Evolutionary conservation across 2,329 filamentous ascomycete genomes (phyloP).

Genomic region (Colletotrichum sp.): DNA sequence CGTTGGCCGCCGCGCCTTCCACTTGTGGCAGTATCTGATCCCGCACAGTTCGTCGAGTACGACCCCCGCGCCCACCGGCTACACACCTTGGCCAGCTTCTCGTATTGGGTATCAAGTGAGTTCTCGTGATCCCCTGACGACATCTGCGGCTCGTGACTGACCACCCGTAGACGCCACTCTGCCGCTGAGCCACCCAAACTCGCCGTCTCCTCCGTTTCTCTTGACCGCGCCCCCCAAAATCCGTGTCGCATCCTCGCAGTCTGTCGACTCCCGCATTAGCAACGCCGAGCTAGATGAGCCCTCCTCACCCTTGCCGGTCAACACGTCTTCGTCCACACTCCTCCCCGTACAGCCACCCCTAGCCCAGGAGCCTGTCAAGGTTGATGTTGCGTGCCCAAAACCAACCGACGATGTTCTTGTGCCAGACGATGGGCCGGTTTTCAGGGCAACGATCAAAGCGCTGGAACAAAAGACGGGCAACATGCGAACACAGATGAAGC

Average conservation of each 20-base stretch:
- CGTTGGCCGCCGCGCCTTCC: constrained; percentile 30
- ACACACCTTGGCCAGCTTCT: constrained; percentile 88
- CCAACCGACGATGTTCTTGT: constrained; percentile 85
- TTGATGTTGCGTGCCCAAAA: constrained; percentile 86
- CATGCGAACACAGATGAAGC: constrained; percentile 94
- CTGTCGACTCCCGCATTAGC: constrained; percentile 82
- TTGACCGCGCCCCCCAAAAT: constrained; percentile 76
- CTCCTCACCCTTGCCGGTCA: constrained; percentile 52
- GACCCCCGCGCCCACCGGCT: constrained; percentile 90
- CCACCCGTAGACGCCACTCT: constrained; percentile 44
- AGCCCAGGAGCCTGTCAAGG: constrained; percentile 67
- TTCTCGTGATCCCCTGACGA: background rate
- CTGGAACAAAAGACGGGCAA: constrained; percentile 95
- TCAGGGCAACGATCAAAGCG: constrained; percentile 95
- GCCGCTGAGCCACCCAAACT: constrained; percentile 62
- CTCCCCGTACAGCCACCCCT: constrained; percentile 21
- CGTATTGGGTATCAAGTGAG: constrained; percentile 90
- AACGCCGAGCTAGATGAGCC: constrained; percentile 71
- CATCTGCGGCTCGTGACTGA: constrained; percentile 19
- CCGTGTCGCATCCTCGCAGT: constrained; percentile 85
- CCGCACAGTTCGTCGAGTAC: constrained; percentile 86
- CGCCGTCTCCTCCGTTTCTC: constrained; percentile 75
- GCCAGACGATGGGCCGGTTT: constrained; percentile 91
- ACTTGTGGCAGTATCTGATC: constrained; percentile 28
- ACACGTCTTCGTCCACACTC: constrained; percentile 23